A percentile compares a stretch with the other conserved stretches of the same genome.
These are phyloP conservation scores for Candolleomyces eurysporus DNA, from an alignment of 768 basidiomycete genomes.

Conservation along the genomic window DNA sequence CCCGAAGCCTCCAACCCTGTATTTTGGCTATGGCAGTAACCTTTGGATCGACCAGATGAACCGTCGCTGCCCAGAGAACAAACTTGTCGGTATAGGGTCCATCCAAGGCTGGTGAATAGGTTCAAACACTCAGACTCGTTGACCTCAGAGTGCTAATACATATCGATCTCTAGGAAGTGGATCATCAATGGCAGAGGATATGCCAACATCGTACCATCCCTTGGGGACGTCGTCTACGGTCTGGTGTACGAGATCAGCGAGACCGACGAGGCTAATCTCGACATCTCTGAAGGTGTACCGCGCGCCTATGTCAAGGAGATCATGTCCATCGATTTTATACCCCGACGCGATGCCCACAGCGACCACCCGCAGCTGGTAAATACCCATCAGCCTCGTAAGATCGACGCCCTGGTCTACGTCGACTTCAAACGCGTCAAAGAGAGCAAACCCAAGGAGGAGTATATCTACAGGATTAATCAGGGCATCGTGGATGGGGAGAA, in stretches of 20 bases:
- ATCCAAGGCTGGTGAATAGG: conserved; percentile 39
- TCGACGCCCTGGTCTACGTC: conserved; percentile 40
- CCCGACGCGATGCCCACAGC: background rate
- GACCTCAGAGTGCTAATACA: background rate
- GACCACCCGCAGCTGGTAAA: background rate
- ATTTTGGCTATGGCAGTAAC: conserved; percentile 54
- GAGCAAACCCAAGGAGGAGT: conserved; percentile 37
- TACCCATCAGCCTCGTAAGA: background rate
- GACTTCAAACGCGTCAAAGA: conserved; percentile 31
- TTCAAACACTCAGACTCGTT: background rate
- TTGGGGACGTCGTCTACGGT: conserved; percentile 41
- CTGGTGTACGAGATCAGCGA: conserved; percentile 40
- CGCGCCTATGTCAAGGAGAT: conserved; percentile 34
- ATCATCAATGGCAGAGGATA: conserved; percentile 44
- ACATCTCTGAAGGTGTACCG: conserved; percentile 41
- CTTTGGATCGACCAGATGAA: conserved; percentile 50
- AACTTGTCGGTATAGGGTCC: conserved; percentile 37
- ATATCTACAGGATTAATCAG: conserved; percentile 45
- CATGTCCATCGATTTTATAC: conserved; percentile 24
- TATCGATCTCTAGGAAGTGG: conserved; percentile 39
- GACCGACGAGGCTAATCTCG: conserved; percentile 40
- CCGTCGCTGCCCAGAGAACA: conserved; percentile 43
- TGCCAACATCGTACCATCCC: conserved; percentile 42
- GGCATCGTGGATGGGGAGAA: conserved; percentile 40
- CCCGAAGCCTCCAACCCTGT: conserved; percentile 17